Base-by-base conservation (phyloP, 225 moss, liverwort and hornwort species). In the Anthoceros angustus region DNA sequence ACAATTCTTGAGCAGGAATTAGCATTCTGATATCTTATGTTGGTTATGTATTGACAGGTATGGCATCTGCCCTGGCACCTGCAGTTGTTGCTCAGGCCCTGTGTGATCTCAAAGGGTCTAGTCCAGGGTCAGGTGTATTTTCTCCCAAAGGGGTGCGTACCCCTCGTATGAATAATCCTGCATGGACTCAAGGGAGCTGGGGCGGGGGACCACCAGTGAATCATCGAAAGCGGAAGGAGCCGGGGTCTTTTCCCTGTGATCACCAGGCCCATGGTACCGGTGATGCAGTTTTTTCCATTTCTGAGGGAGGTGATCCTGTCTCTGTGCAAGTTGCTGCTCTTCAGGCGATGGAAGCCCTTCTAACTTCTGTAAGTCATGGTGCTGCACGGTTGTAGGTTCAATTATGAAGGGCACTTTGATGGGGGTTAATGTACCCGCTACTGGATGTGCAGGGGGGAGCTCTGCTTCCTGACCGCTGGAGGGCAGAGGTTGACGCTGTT, bases 301-400 rank as follows among this genome's bases (percentile, higher is more conserved):
- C 63, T 48, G 89, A 87, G 61, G 88, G 85, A 43, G 66, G 79
- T 38, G 92, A 84, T 40, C 76, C 87, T 48, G 74, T 79, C 61
- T 82, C 89, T 62, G 98, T 98, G 43, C 98, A 92, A 76, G 83
- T 87, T 70, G 98, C 98, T 65, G 98, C 98, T 71, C 82, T 98
- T 16, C 82, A 81, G 72, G 92, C 98, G 43, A 77, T 98, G 18
- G 92, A 92, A 70, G 92, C 98, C 23, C 98, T 98, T 64, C 88
- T 98, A 65, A 87, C 98, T 15, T 87, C 88, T 71, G 98, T 92
- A 67, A 80, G 88, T 75, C 12, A 45, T 2, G 7, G 46, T 14
- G 45, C 63, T 38, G 42, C 64, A 24, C 43, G 39, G 8, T 10
- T 45, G 24, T 48, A 12, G 18, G 15, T 39, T 15, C 41, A 21